phyloP scores from a whole-genome alignment of 208 protist species.

The Wallacemonas sp. region DNA sequence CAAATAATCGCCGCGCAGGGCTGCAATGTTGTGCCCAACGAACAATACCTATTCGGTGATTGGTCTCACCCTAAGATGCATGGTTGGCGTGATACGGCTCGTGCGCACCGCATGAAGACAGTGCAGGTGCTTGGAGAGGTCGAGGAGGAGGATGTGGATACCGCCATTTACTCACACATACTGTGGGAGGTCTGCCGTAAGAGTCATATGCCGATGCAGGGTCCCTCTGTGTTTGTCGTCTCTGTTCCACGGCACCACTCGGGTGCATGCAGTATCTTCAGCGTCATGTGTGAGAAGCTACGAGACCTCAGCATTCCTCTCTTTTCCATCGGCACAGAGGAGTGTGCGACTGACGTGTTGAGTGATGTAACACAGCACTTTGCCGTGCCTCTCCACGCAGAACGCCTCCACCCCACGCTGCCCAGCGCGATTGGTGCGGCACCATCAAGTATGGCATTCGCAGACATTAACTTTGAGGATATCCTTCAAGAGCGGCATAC shows the following conservation, averaged over 20 bases:
- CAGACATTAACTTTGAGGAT: too few relatives aligned
- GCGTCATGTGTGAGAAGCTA: background rate
- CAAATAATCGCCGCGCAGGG: background rate
- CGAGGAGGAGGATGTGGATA: background rate
- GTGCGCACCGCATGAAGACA: background rate
- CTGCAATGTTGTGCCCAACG: background rate
- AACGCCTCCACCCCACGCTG: too few relatives aligned
- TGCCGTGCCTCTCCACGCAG: too few relatives aligned
- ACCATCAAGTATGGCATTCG: background rate
- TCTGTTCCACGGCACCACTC: background rate
- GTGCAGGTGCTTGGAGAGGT: background rate
- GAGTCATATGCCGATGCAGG: background rate
- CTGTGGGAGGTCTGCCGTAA: background rate
- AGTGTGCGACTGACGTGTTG: too few relatives aligned
- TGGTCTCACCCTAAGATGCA: background rate
- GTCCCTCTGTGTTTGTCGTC: background rate
- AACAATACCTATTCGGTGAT: background rate
- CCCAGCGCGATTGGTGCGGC: too few relatives aligned
- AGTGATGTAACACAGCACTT: background rate
- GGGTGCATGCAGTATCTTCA: constrained; percentile 7
- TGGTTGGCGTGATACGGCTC: background rate
- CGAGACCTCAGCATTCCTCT: background rate
- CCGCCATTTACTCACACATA: background rate
- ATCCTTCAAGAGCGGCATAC: too few relatives aligned
- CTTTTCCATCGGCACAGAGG: background rate